These are phyloP conservation scores for Talaromyces proteolyticus DNA, from an alignment of 495 filamentous ascomycete genomes.

Conservation along the genomic window DNA sequence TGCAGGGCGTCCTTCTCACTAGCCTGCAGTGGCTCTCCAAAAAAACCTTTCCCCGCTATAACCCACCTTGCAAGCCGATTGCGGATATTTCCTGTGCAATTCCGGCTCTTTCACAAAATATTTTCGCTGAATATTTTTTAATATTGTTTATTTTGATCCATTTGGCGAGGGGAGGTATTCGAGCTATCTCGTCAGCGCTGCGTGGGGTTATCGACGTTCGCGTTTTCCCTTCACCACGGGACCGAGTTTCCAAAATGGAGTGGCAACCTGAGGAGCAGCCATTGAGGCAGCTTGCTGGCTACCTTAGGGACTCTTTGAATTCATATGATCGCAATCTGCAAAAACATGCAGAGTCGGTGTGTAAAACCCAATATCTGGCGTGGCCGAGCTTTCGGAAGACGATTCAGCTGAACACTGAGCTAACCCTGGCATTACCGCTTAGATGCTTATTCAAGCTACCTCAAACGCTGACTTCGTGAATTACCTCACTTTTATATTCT, in stretches of 20 bases:
- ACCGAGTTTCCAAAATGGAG: constrained; percentile 50
- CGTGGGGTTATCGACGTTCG: neutral
- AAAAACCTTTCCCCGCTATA: neutral
- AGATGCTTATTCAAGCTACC: constrained; percentile 95
- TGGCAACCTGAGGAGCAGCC: constrained; percentile 91
- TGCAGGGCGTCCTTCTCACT: too few relatives aligned
- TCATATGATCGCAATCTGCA: constrained; percentile 69
- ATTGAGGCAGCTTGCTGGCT: constrained; percentile 81
- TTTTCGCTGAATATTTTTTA: too few relatives aligned
- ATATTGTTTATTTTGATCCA: too few relatives aligned
- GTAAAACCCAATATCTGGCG: constrained; percentile 8
- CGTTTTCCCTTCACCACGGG: neutral
- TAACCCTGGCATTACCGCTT: constrained; percentile 5
- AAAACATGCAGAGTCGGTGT: constrained; percentile 65
- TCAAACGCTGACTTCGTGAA: constrained; percentile 91
- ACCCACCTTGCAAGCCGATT: neutral
- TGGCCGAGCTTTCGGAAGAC: too few relatives aligned
- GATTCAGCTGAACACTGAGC: too few relatives aligned
- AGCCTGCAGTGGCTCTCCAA: neutral
- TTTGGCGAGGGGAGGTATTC: too few relatives aligned
- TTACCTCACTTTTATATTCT: constrained; percentile 89
- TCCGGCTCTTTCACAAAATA: neutral
- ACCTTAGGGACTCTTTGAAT: constrained; percentile 87
- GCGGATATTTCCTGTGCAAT: too few relatives aligned
- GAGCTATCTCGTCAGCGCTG: too few relatives aligned